Percentiles rank a stretch among this genome's conserved stretches.
These are phyloP conservation scores for Lepidium sativum DNA, from an alignment of 345 rosid species.

Conservation along the genomic window DNA sequence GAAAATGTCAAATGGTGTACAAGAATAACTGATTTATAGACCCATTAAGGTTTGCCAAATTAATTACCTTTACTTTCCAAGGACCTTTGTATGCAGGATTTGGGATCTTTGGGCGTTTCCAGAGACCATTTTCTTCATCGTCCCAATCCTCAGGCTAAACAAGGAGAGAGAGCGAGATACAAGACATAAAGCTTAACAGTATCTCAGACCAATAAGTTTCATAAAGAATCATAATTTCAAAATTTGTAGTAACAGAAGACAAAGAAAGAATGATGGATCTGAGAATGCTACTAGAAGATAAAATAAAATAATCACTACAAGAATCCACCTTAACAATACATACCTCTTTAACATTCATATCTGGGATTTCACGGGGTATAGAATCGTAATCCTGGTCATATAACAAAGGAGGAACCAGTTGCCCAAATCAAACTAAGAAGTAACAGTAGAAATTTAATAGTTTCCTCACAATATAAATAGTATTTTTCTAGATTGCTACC, in stretches of 20 bases:
- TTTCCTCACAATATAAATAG: not conserved
- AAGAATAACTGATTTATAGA: not conserved
- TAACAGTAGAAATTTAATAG: not conserved
- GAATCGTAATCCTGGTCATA: conserved; percentile 53
- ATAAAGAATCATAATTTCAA: not conserved
- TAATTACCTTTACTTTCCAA: conserved; percentile 64
- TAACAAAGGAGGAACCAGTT: not conserved
- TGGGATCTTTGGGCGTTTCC: conserved; percentile 60
- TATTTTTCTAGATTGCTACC: not conserved
- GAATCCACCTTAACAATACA: not conserved
- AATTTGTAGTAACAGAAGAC: not conserved
- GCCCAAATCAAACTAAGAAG: not conserved
- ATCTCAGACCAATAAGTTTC: conserved; percentile 3
- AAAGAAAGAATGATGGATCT: not conserved
- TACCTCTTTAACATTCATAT: conserved; percentile 64
- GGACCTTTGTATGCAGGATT: conserved; percentile 73
- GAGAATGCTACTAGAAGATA: conserved; percentile 2
- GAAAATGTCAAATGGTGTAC: not conserved
- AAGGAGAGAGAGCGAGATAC: conserved; percentile 5
- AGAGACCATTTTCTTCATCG: conserved; percentile 62
- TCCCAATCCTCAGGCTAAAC: conserved; percentile 69
- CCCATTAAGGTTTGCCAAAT: not conserved
- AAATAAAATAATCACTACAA: not conserved
- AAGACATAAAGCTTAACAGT: conserved; percentile 8
- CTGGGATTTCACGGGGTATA: conserved; percentile 50